These are phyloP conservation scores for Hygrophoropsis aurantiaca DNA, from an alignment of 768 basidiomycete species.

Conservation along the genomic window DNA sequence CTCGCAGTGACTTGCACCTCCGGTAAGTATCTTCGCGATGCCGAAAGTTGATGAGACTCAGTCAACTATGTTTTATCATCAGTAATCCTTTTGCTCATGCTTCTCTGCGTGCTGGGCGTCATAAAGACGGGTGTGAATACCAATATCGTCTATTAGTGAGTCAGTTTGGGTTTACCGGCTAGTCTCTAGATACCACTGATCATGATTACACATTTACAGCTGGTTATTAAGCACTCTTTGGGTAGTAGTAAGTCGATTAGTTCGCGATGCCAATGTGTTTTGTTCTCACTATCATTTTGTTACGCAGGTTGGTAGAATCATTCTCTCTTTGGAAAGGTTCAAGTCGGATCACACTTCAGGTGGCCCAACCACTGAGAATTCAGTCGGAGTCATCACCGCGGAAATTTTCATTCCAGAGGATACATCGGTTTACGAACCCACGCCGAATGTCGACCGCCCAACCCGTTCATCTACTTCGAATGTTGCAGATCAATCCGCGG, in stretches of 20 bases:
- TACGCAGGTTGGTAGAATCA: conserved; percentile 18
- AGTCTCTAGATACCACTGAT: background rate
- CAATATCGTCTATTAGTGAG: conserved; percentile 23
- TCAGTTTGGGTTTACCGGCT: background rate
- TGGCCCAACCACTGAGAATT: conserved; percentile 11
- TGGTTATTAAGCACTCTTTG: conserved; percentile 18
- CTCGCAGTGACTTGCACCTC: conserved; percentile 7
- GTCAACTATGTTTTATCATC: background rate
- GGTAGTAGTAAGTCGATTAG: conserved; percentile 12
- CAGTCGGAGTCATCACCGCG: background rate
- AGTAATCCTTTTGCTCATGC: conserved; percentile 19
- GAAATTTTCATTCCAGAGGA: background rate
- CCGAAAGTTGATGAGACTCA: background rate
- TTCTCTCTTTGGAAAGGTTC: conserved; percentile 8
- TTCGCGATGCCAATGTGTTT: no score
- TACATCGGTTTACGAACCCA: no score
- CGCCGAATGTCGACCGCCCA: no score
- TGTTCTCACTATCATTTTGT: no score
- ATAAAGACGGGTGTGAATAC: conserved; percentile 11
- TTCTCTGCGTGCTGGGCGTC: conserved; percentile 10
- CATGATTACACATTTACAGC: conserved; percentile 3
- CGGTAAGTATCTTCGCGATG: conserved; percentile 9
- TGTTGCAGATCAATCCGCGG: no score
- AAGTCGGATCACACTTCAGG: conserved; percentile 2
- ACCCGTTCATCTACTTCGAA: no score